Evolutionary conservation across 495 filamentous ascomycete genomes (phyloP).

Genomic region (Rhizodiscina lignyota): DNA sequence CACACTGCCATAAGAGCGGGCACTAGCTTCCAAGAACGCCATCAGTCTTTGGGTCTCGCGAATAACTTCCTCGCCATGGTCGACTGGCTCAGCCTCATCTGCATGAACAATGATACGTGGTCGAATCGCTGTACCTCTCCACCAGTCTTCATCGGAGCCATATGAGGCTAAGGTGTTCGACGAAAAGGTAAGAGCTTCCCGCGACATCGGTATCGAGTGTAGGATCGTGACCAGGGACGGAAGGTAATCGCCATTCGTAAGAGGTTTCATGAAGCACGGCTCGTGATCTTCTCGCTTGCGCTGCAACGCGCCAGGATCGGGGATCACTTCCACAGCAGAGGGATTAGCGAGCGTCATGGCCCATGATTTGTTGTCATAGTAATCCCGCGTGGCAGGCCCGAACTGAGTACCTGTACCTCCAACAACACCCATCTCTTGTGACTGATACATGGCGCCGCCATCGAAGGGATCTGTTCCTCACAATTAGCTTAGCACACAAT

Average conservation of each 20-base stretch:
- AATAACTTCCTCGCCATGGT: slow-evolving; percentile 23
- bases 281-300: slow-evolving; percentile 40
- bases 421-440: slow-evolving; percentile 43
- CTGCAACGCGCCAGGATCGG: slow-evolving; percentile 40
- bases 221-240: slow-evolving; percentile 59
- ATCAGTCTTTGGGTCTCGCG: slow-evolving; percentile 62
- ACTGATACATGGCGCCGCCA: slow-evolving; percentile 6
- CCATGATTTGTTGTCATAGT: slow-evolving; percentile 63
- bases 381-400: slow-evolving; percentile 50
- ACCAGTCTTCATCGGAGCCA: slow-evolving; percentile 62
- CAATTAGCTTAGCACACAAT: too few relatives aligned
- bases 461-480: too few relatives aligned
- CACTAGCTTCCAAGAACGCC: slow-evolving; percentile 66
- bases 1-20: slow-evolving; percentile 65
- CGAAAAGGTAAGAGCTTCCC: slow-evolving; percentile 52
- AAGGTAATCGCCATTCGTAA: slow-evolving; percentile 39
- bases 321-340: too few relatives aligned
- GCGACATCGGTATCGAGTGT: slow-evolving; percentile 67
- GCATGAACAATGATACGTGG: slow-evolving; percentile 32
- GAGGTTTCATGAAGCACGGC: slow-evolving; percentile 60
- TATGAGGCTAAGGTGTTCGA: slow-evolving; percentile 39
- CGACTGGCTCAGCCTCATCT: slow-evolving; percentile 32
- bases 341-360: slow-evolving; percentile 54
- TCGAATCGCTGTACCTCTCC: slow-evolving; percentile 55
- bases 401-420: slow-evolving; percentile 29